Evolutionary conservation across 129 eudicot genomes (phyloP).

Genomic region (carrot (Daucus carota)): DH1_v3.0 NC_030389.2:562501-563000

Average conservation of each 20-base stretch:
- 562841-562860: slow-evolving; percentile 62
- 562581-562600: slow-evolving; percentile 35
- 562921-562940: slow-evolving; percentile 41
- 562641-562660: slow-evolving; percentile 45
- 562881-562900: slow-evolving; percentile 76
- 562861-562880: slow-evolving; percentile 70
- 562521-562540: slow-evolving; percentile 73
- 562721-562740: slow-evolving; percentile 90
- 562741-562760: slow-evolving; percentile 75
- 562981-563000: slow-evolving; percentile 94
- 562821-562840: slow-evolving; percentile 62
- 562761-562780: slow-evolving; percentile 81
- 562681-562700: slow-evolving; percentile 64
- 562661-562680: slow-evolving; percentile 72
- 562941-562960: slow-evolving; percentile 46
- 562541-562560: slow-evolving; percentile 39
- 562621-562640: slow-evolving; percentile 50
- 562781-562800: slow-evolving; percentile 96
- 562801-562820: slow-evolving; percentile 76
- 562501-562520: slow-evolving; percentile 63
- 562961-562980: slow-evolving; percentile 46
- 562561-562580: slow-evolving; percentile 40
- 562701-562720: slow-evolving; percentile 66
- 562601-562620: slow-evolving; percentile 41
- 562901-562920: slow-evolving; percentile 58